Base-by-base conservation (phyloP, 176 grass and related monocot species). In the Phoenix dactylifera region DNA sequence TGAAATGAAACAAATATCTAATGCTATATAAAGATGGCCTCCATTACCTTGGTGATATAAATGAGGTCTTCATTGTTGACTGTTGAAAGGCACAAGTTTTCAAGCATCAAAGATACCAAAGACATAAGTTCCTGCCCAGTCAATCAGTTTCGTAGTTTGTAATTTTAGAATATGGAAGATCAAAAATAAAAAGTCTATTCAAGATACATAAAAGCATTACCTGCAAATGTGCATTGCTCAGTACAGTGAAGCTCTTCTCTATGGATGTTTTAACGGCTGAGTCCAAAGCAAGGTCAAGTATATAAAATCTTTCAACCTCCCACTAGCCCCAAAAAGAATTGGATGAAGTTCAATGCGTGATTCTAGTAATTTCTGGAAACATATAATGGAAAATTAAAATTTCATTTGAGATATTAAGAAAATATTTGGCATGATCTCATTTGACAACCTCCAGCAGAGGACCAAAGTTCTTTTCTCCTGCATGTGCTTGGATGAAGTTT, bases 1-100 rank as follows among this genome's bases (percentile, higher is more conserved):
- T 52, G 48, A 26, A 52, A 26, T 15, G 22, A 68, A 57, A 14
- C 26, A 32, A 10, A 32, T 48, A 39, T 48, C 5, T 49, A 15
- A 15, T 18, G 53, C 6, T 12, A 12, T 44, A 12, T 12, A 29
- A 30, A 28, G 15, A 68, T 65, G 15, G 20, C 6, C 14, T 24
- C 22, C 9, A 18, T 16, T 44, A 68, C 66, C 66, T 68, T 68
- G 29, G 53, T 56, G 19, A 35, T 22, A 68, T 48, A 68, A 44
- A 68, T 68, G 14, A 68, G 52, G 26, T 68, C 66, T 57, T 68
- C 66, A 23, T 68, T 68, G 19, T 68, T 26, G 54, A 56, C 52
- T 25, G 52, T 68, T 44, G 66, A 68, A n/a, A 68, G 19, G 52
- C 52, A 55, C 28, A 68, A 48, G 18, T 68, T 68, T 57, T 68